A percentile compares a stretch with the other conserved stretches of the same genome.
Conservation (phyloP, 306 rosid genomes). For the Nissolia schottii region DNA sequence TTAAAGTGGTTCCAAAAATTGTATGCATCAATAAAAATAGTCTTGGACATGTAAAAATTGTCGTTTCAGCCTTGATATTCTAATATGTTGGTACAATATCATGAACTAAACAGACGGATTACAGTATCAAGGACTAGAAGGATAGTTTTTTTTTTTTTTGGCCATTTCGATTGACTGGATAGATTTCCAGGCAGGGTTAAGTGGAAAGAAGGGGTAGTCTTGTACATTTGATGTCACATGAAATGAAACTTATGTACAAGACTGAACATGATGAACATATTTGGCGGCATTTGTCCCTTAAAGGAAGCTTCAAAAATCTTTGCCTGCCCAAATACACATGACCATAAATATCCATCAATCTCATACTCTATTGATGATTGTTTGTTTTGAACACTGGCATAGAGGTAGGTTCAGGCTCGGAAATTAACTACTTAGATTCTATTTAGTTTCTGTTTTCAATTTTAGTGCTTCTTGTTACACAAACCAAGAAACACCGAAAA, state of each 20-base stretch:
- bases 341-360: conserved; percentile 40
- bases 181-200: conserved; percentile 10
- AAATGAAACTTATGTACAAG: conserved; percentile 74
- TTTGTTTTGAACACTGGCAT: conserved; percentile 35
- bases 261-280: conserved; percentile 75
- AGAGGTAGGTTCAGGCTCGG: conserved; percentile 2
- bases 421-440: not conserved
- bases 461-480: too few species aligned
- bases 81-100: too few species aligned
- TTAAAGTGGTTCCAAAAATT: too few species aligned
- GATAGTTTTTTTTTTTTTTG: too few species aligned
- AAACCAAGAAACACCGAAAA: too few species aligned
- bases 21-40: too few species aligned
- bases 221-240: conserved; percentile 56
- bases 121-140: too few species aligned
- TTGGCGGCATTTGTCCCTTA: conserved; percentile 60
- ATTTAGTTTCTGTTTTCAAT: not conserved
- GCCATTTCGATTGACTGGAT: too few species aligned
- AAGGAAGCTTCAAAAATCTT: conserved; percentile 57
- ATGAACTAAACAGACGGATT: too few species aligned
- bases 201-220: conserved; percentile 55
- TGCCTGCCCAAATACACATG: conserved; percentile 71
- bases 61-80: too few species aligned
- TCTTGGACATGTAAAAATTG: too few species aligned
- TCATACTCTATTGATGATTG: conserved; percentile 25